phyloP scores from a whole-genome alignment of 345 rosid genomes.

The Syzygium grande region DNA sequence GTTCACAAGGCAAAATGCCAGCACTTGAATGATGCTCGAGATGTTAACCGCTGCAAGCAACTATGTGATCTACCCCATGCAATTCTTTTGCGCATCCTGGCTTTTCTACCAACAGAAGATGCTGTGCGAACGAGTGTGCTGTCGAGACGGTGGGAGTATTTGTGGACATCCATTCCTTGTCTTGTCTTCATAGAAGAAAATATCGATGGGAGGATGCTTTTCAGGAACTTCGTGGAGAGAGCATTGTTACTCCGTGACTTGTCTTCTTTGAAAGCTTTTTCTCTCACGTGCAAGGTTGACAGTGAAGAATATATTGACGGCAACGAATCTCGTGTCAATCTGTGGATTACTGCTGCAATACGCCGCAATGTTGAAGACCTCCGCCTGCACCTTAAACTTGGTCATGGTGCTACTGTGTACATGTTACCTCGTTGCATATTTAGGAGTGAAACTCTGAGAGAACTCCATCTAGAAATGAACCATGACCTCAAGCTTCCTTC shows the following conservation, averaged over 20 bases:
- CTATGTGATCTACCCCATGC: neutral
- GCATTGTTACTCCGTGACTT: neutral
- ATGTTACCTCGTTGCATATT: neutral
- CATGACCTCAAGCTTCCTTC: neutral
- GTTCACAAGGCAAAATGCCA: neutral
- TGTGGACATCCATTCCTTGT: neutral
- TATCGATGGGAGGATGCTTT: neutral
- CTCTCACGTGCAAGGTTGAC: neutral
- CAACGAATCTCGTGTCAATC: neutral
- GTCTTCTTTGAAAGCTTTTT: neutral
- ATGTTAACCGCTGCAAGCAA: neutral
- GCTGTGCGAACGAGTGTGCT: conserved; percentile 2
- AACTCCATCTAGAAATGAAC: neutral
- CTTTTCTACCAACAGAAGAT: neutral
- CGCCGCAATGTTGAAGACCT: neutral
- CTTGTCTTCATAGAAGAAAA: neutral
- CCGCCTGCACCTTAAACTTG: neutral
- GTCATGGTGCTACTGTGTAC: neutral
- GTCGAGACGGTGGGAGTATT: neutral
- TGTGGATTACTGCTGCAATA: neutral
- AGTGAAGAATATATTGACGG: neutral
- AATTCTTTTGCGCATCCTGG: neutral
- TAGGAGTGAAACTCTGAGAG: neutral
- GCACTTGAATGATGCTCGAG: neutral
- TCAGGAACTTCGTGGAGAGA: neutral